Conservation (phyloP, 495 filamentous ascomycete species). For the Tuber brumale region DNA sequence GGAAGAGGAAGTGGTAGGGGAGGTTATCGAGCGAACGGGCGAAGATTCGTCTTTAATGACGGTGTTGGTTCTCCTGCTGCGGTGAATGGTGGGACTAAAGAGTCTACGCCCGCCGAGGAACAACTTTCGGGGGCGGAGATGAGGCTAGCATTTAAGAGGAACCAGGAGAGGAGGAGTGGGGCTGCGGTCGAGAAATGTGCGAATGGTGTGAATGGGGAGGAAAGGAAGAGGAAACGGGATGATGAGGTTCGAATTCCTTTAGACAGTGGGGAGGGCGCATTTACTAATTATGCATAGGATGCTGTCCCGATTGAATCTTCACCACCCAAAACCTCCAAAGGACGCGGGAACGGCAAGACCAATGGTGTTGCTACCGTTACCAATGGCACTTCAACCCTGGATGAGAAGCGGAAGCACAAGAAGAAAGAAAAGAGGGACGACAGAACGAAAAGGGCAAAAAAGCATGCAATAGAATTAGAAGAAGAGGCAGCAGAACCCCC, state of each 20-base stretch:
- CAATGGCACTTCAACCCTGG: constrained; percentile 10
- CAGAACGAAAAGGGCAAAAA: constrained; percentile 13
- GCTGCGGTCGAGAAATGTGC: not conserved
- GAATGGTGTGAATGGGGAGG: not conserved
- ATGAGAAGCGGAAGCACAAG: constrained; percentile 26
- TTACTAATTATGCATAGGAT: not conserved
- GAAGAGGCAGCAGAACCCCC: constrained; percentile 15
- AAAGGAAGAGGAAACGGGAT: constrained; percentile 33
- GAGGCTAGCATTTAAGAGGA: constrained; percentile 8
- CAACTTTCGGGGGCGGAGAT: not conserved
- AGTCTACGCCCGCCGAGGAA: not conserved
- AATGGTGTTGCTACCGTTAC: not conserved
- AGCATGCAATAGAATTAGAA: constrained; percentile 31
- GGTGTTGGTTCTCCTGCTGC: not conserved
- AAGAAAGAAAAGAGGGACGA: constrained; percentile 5
- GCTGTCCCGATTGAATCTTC: not conserved
- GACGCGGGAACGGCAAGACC: constrained; percentile 8
- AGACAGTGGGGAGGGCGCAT: not conserved
- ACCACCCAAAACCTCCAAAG: constrained; percentile 18
- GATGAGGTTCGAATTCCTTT: constrained; percentile 17
- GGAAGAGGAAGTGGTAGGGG: constrained; percentile 11
- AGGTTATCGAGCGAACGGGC: constrained; percentile 6
- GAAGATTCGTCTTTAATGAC: not conserved
- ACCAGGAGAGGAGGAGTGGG: constrained; percentile 16
- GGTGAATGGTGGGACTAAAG: not conserved